Percentiles rank a stretch among this genome's conserved stretches.
phyloP scores from a whole-genome alignment of 352 stramenopile genomes.

The Pythium dissotocum region DNA sequence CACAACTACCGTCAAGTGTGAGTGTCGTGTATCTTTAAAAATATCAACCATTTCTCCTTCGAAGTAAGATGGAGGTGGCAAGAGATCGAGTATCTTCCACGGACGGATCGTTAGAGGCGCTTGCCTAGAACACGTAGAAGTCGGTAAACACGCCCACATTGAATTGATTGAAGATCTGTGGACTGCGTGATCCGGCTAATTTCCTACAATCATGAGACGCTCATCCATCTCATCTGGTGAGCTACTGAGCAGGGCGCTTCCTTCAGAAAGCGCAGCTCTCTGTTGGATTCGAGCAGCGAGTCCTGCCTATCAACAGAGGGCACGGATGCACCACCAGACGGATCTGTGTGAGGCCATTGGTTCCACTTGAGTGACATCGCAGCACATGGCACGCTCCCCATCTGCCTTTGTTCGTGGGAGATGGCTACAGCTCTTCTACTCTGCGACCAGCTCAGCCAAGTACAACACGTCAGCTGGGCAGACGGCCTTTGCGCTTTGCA shows the following conservation, averaged over 20 bases:
- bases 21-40: neutral
- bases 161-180: too few species aligned
- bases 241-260: neutral
- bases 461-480: neutral
- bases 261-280: neutral
- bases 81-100: neutral
- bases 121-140: neutral
- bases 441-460: neutral
- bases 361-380: too few species aligned
- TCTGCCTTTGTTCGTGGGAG: neutral
- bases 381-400: neutral
- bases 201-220: too few species aligned
- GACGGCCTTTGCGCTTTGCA: neutral
- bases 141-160: neutral
- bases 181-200: too few species aligned
- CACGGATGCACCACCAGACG: too few species aligned
- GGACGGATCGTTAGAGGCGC: neutral
- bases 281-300: too few species aligned
- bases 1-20: conserved; percentile 2
- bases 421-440: conserved; percentile 5
- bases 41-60: neutral
- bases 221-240: neutral
- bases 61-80: too few species aligned
- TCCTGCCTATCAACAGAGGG: neutral
- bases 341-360: too few species aligned